Percentiles rank a stretch among this genome's conserved stretches.
These are phyloP conservation scores for Cryptococcus sp. DNA, from an alignment of 1,284 basidiomycete species.

Conservation along the genomic window DNA sequence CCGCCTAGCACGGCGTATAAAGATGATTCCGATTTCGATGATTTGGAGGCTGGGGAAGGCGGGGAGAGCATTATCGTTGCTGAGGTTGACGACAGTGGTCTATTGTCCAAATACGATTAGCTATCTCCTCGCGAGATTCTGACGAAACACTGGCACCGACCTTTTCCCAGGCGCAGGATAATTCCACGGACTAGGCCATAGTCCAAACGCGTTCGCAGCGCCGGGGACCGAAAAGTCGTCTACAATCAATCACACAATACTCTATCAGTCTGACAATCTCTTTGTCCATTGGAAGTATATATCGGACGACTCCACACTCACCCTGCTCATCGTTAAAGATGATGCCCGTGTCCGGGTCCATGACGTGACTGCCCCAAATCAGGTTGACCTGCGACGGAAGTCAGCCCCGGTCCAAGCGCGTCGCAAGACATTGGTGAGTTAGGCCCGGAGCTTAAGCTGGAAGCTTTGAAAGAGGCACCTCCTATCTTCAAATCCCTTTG, in stretches of 20 bases:
- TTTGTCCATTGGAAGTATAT: background rate
- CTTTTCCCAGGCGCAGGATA: slow-evolving; percentile 84
- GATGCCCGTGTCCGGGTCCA: slow-evolving; percentile 81
- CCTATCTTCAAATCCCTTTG: too few relatives aligned
- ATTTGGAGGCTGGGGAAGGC: background rate
- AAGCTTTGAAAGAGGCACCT: too few relatives aligned
- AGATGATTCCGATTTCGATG: slow-evolving; percentile 36
- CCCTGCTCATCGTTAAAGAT: slow-evolving; percentile 79
- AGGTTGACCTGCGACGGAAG: slow-evolving; percentile 64
- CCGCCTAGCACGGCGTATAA: slow-evolving; percentile 76
- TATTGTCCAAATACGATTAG: slow-evolving; percentile 5
- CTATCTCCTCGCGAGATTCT: background rate
- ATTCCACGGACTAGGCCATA: slow-evolving; percentile 84
- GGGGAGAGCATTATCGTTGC: slow-evolving; percentile 76
- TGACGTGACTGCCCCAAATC: slow-evolving; percentile 77
- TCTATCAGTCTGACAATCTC: background rate
- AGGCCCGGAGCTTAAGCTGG: too few relatives aligned
- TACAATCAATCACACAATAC: slow-evolving; percentile 33
- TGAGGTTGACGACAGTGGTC: slow-evolving; percentile 75
- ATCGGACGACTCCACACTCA: slow-evolving; percentile 11
- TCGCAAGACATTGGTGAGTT: too few relatives aligned
- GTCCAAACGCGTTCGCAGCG: slow-evolving; percentile 74
- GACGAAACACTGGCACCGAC: slow-evolving; percentile 13
- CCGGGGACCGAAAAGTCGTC: slow-evolving; percentile 88
- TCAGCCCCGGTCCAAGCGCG: background rate